These are phyloP conservation scores for Cucurbita argyrosperma DNA, from an alignment of 306 rosid genomes.

Conservation along the genomic window DNA sequence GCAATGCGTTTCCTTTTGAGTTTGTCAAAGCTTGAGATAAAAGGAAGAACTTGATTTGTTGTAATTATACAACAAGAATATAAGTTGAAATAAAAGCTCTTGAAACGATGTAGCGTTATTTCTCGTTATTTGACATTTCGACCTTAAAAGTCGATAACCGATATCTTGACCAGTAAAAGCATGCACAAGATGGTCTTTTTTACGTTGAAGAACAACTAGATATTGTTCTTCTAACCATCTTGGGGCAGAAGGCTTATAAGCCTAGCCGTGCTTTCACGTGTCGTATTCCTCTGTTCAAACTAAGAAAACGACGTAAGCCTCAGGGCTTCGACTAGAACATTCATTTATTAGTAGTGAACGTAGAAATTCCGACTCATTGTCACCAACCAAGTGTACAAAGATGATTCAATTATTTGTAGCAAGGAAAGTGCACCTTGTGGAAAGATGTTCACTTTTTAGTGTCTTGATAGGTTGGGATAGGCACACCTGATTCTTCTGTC, in stretches of 20 bases:
- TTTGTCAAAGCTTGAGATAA: not conserved
- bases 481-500: constrained; percentile 53
- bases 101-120: not conserved
- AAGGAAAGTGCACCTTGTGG: constrained; percentile 7
- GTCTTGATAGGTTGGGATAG: constrained; percentile 25
- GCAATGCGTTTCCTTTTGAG: not conserved
- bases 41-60: not conserved
- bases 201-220: not conserved
- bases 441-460: not conserved
- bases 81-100: not conserved
- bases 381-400: not conserved
- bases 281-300: not conserved
- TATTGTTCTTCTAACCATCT: not conserved
- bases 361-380: not conserved
- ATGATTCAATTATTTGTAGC: not conserved
- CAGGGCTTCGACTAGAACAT: not conserved
- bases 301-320: not conserved
- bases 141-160: too few relatives aligned
- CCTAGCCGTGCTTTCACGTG: not conserved
- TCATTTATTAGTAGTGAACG: not conserved
- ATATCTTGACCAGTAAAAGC: too few relatives aligned
- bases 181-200: not conserved
- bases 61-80: too few relatives aligned
- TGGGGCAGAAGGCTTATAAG: not conserved
- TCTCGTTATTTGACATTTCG: not conserved